Conservation (phyloP, 2,329 filamentous ascomycete genomes). For the Penicillium thymicola region DNA sequence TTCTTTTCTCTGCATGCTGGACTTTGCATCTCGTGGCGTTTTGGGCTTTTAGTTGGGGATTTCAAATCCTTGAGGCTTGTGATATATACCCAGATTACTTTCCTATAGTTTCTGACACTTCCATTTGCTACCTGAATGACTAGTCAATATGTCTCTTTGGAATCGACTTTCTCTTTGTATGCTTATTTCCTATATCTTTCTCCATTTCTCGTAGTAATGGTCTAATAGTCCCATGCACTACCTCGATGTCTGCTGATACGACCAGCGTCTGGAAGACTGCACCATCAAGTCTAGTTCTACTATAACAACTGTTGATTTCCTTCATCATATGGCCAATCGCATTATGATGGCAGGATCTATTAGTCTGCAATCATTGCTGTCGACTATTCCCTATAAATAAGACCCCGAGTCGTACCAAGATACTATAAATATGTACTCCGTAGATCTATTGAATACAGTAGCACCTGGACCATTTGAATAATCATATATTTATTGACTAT, state of each 20-base stretch:
- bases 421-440: not conserved
- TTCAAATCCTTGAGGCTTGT: slow-evolving; percentile 1
- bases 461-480: not conserved
- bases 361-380: not conserved
- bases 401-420: not conserved
- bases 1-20: slow-evolving; percentile 3
- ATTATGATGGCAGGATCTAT: not conserved
- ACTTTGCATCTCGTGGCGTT: slow-evolving; percentile 9
- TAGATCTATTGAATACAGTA: not conserved
- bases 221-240: no score
- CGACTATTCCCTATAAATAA: not conserved
- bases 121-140: not conserved
- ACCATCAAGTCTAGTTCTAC: not conserved
- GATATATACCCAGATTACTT: slow-evolving; percentile 9
- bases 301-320: not conserved
- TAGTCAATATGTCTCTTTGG: not conserved
- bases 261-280: no score
- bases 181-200: not conserved
- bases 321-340: not conserved
- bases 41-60: not conserved
- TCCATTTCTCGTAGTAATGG: not conserved
- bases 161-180: not conserved
- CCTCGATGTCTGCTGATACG: no score
- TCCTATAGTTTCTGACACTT: not conserved
- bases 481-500: not conserved